A percentile compares a stretch with the other conserved stretches of the same genome.
Conservation (phyloP, 139 green algal genomes). For the Dunaliella primolecta region DNA sequence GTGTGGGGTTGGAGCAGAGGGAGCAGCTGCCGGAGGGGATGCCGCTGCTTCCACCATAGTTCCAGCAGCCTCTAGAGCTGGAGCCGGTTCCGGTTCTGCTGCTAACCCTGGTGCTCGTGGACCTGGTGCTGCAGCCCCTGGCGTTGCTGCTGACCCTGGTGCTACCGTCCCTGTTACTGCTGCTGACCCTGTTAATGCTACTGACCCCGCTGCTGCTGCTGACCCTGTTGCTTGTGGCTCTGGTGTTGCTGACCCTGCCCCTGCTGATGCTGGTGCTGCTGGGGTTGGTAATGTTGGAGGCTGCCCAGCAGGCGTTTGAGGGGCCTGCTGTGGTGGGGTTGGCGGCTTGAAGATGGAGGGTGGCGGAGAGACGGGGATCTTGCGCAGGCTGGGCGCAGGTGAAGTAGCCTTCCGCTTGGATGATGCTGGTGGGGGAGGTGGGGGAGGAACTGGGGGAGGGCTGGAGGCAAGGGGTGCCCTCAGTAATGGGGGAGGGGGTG, state of each 20-base stretch:
- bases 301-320: neutral
- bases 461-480: neutral
- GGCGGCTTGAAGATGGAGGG: neutral
- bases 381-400: neutral
- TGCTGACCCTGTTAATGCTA: neutral
- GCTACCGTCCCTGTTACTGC: neutral
- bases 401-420: neutral
- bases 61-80: too few species aligned
- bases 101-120: neutral
- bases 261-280: neutral
- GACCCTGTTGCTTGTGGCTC: neutral
- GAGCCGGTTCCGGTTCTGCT: too few species aligned
- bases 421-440: neutral
- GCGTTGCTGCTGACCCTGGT: neutral
- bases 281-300: neutral
- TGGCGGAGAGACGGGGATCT: neutral
- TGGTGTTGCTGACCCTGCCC: neutral
- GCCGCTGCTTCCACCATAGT: too few species aligned
- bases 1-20: too few species aligned
- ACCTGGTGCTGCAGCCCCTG: neutral
- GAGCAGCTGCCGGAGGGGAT: too few species aligned
- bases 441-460: neutral
- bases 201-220: neutral
- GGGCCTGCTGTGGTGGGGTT: neutral
- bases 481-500: too few species aligned